Conservation (phyloP, 1,284 basidiomycete genomes). For the Fistulinella cinereoalba region DNA sequence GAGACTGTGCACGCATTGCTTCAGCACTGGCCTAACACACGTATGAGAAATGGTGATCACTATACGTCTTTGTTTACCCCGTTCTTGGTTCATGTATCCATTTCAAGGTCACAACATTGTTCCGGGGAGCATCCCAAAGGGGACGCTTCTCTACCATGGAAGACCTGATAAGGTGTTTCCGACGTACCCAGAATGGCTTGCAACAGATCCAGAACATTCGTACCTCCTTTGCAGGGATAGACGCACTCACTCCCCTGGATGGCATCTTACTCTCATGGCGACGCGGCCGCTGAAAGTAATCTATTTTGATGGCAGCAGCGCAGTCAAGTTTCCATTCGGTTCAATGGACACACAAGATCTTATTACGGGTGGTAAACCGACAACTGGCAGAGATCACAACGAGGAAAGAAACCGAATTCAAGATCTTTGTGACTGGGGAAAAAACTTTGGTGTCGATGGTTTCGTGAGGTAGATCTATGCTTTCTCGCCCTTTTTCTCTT, state of each 20-base stretch:
- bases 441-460: conserved; percentile 36
- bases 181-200: conserved; percentile 38
- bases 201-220: conserved; percentile 46
- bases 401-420: conserved; percentile 26
- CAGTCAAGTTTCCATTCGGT: conserved; percentile 36
- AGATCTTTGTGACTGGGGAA: conserved; percentile 38
- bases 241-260: conserved; percentile 3
- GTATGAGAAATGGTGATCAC: conserved; percentile 43
- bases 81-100: neutral
- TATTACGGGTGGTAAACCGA: conserved; percentile 35
- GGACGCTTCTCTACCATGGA: conserved; percentile 44
- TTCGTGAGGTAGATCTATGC: conserved; percentile 35
- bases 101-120: conserved; percentile 42
- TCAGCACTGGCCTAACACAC: conserved; percentile 52
- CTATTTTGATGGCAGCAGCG: conserved; percentile 46
- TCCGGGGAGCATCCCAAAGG: conserved; percentile 39
- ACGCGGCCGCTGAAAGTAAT: conserved; percentile 39
- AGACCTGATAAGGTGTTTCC: conserved; percentile 29
- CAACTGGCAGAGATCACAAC: conserved; percentile 10
- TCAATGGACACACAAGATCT: conserved; percentile 45
- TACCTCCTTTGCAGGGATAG: conserved; percentile 32
- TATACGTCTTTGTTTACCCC: accelerated
- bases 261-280: conserved; percentile 38
- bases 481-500: neutral
- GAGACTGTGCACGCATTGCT: conserved; percentile 33